Percentiles rank a stretch among this genome's conserved stretches.
Evolutionary conservation across 1,284 basidiomycete species (phyloP).

Genomic region (Baeospora myosura): DNA sequence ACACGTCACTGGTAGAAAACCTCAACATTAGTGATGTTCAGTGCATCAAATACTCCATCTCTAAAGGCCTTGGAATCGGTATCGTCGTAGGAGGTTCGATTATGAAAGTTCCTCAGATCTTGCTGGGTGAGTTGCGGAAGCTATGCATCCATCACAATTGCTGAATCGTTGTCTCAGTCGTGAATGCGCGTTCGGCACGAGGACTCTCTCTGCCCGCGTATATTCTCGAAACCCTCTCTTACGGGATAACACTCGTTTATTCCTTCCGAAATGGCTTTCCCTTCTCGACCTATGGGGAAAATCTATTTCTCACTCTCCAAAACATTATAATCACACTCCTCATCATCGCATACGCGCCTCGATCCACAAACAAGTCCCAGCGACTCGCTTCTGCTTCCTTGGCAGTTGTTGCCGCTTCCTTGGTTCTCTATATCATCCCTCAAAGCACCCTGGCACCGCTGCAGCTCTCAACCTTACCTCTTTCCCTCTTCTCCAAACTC

Average conservation of each 20-base stretch:
- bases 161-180: constrained; percentile 30
- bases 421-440: constrained; percentile 48
- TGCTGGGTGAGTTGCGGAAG: constrained; percentile 58
- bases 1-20: constrained; percentile 84
- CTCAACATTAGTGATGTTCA: constrained; percentile 74
- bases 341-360: constrained; percentile 57
- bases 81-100: constrained; percentile 92
- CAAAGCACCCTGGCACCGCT: constrained; percentile 49
- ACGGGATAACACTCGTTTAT: constrained; percentile 84
- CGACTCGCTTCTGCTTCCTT: constrained; percentile 33
- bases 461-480: constrained; percentile 75
- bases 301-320: constrained; percentile 81
- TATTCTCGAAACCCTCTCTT: constrained; percentile 78
- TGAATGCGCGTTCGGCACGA: constrained; percentile 64
- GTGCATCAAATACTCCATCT: constrained; percentile 88
- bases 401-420: constrained; percentile 31
- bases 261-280: constrained; percentile 79
- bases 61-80: constrained; percentile 87
- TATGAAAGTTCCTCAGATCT: constrained; percentile 90
- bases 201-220: constrained; percentile 81
- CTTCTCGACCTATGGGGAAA: constrained; percentile 94
- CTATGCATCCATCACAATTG: neutral
- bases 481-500: constrained; percentile 81
- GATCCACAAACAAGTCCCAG: constrained; percentile 19
- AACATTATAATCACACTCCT: constrained; percentile 79